These are phyloP conservation scores for Staphylotrichum longicolle DNA, from an alignment of 495 filamentous ascomycete genomes.

Conservation along the genomic window DNA sequence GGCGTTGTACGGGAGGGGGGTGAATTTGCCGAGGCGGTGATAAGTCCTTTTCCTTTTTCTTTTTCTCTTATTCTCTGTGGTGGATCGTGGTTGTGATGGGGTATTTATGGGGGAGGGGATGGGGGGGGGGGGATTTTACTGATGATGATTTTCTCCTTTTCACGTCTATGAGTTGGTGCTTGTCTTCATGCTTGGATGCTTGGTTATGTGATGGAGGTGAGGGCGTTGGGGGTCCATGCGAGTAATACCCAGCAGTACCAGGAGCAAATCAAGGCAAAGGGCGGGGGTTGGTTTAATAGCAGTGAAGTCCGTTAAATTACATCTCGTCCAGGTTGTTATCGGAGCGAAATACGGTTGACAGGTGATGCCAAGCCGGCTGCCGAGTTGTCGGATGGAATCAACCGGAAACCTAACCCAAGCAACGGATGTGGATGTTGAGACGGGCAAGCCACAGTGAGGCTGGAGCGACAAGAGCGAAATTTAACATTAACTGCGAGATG, in stretches of 20 bases:
- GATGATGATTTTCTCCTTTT: background rate
- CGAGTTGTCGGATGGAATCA: no score
- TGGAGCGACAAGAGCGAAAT: background rate
- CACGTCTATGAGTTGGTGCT: background rate
- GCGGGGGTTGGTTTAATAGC: background rate
- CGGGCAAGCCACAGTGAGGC: conserved; percentile 18
- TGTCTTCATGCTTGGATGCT: no score
- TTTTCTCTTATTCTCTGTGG: background rate
- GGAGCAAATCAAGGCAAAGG: background rate
- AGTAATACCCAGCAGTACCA: conserved; percentile 11
- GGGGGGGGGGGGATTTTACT: background rate
- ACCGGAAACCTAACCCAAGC: no score
- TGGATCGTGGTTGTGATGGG: background rate
- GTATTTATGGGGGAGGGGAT: no score
- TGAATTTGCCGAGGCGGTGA: conserved; percentile 29
- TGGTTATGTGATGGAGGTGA: background rate
- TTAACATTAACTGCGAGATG: background rate
- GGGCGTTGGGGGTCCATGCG: conserved; percentile 13
- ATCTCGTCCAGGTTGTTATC: no score
- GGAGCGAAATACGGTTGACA: no score
- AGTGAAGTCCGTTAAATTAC: background rate
- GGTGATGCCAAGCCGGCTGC: no score
- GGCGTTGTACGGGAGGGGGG: conserved; percentile 33
- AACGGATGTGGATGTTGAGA: no score
- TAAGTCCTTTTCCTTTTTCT: background rate